Conservation (phyloP, 805 yeast genomes). For the Wickerhamiella spandovensis region DNA sequence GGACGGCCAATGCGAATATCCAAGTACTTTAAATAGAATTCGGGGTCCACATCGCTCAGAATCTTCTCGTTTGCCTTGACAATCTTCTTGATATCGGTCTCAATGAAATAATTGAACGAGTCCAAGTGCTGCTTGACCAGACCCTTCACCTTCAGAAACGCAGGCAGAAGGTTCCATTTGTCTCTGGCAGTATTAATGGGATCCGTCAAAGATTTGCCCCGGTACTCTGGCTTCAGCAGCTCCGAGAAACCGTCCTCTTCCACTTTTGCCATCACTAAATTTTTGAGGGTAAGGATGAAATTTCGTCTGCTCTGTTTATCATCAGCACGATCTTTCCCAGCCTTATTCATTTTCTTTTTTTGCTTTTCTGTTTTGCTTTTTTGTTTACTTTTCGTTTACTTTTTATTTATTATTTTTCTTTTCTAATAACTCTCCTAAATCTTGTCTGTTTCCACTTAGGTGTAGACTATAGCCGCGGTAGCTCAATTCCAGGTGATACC, state of each 20-base stretch:
- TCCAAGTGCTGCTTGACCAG: slow-evolving; percentile 94
- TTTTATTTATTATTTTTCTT: too few species aligned
- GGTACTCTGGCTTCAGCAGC: slow-evolving; percentile 63
- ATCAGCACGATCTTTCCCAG: too few species aligned
- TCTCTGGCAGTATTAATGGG: slow-evolving; percentile 85
- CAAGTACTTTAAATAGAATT: slow-evolving; percentile 80
- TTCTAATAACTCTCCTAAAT: too few species aligned
- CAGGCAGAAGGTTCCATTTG: slow-evolving; percentile 94
- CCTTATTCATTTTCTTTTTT: too few species aligned
- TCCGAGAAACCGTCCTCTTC: slow-evolving; percentile 40
- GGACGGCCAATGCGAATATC: slow-evolving; percentile 79
- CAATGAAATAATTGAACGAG: slow-evolving; percentile 95
- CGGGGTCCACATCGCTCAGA: slow-evolving; percentile 92
- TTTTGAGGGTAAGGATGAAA: background rate
- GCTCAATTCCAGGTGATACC: too few species aligned
- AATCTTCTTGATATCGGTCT: slow-evolving; percentile 82
- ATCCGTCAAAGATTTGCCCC: slow-evolving; percentile 78
- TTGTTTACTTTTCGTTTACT: too few species aligned
- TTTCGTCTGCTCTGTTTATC: too few species aligned
- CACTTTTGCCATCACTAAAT: background rate
- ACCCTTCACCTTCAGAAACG: slow-evolving; percentile 90
- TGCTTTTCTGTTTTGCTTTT: too few species aligned
- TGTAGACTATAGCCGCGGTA: too few species aligned
- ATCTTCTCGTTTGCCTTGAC: slow-evolving; percentile 81
- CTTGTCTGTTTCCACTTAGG: too few species aligned